These are phyloP conservation scores for Quercus suber DNA, from an alignment of 306 rosid genomes.

Conservation along the genomic window DNA sequence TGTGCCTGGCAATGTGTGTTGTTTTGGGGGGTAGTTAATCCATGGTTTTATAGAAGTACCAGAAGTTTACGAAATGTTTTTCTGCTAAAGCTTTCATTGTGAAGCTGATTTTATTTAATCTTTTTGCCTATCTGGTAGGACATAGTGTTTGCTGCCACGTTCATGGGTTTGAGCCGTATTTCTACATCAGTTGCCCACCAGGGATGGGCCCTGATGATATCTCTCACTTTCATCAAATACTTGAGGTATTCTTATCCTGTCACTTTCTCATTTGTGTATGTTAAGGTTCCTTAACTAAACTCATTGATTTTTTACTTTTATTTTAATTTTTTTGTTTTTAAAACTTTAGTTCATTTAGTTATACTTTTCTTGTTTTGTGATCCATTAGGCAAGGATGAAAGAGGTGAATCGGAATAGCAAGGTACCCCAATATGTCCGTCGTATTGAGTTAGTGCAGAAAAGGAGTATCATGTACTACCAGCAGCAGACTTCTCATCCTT, in stretches of 20 bases:
- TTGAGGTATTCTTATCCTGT: slow-evolving; percentile 61
- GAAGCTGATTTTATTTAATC: slow-evolving; percentile 10
- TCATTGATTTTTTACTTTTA: too few species aligned
- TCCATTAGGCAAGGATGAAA: slow-evolving; percentile 74
- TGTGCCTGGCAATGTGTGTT: neutral
- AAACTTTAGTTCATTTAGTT: slow-evolving; percentile 12
- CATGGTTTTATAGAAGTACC: neutral
- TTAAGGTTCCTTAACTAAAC: neutral
- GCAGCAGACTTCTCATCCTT: slow-evolving; percentile 64
- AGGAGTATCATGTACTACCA: slow-evolving; percentile 92
- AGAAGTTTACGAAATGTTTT: neutral
- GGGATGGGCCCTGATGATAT: slow-evolving; percentile 97
- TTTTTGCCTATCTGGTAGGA: slow-evolving; percentile 48
- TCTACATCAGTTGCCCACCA: slow-evolving; percentile 78
- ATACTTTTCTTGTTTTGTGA: slow-evolving; percentile 9
- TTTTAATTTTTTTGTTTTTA: too few species aligned
- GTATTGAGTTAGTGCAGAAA: slow-evolving; percentile 78
- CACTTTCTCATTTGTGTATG: slow-evolving; percentile 9
- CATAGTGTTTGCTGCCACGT: slow-evolving; percentile 91
- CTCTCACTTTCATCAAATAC: slow-evolving; percentile 61
- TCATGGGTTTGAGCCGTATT: slow-evolving; percentile 97
- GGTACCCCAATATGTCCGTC: slow-evolving; percentile 61
- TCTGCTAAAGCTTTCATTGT: slow-evolving; percentile 9
- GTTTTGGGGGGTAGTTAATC: neutral
- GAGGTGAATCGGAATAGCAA: slow-evolving; percentile 79